phyloP scores from a whole-genome alignment of 768 basidiomycete species.

The Auriscalpium orientale region DNA sequence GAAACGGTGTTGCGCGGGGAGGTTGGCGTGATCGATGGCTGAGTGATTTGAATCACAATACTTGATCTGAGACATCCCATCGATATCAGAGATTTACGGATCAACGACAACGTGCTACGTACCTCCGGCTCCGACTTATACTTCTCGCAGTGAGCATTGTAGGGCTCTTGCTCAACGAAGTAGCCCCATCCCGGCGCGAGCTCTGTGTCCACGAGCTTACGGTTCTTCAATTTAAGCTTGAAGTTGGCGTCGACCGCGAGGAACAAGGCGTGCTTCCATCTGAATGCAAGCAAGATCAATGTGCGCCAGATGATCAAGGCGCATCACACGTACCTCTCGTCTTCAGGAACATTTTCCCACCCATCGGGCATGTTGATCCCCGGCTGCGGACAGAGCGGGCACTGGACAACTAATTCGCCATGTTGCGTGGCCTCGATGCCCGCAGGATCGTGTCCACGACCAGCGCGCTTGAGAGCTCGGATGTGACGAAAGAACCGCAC shows the following conservation, averaged over 20 bases:
- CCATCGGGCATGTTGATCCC: conserved; percentile 12
- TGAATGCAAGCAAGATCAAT: neutral
- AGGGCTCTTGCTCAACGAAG: neutral
- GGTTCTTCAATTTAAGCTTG: neutral
- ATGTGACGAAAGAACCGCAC: conserved; percentile 16
- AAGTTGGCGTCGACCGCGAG: conserved; percentile 9
- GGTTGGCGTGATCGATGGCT: neutral
- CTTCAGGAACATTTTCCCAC: conserved; percentile 9
- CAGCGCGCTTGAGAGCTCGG: conserved; percentile 15
- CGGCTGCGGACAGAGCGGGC: conserved; percentile 20
- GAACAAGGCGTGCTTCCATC: conserved; percentile 1
- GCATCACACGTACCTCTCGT: conserved; percentile 9
- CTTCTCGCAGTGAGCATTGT: neutral
- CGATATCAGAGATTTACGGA: too few species aligned
- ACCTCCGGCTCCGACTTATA: neutral
- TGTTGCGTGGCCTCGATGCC: conserved; percentile 4
- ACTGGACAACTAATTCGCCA: conserved; percentile 14
- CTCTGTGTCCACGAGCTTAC: neutral
- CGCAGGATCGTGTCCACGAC: conserved; percentile 14
- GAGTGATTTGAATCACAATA: neutral
- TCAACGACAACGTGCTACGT: too few species aligned
- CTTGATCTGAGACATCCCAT: too few species aligned
- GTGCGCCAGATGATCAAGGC: neutral
- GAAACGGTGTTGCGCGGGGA: neutral
- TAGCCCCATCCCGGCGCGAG: neutral